These are phyloP conservation scores for Phalaenopsis hybrid DNA, from an alignment of 116 monocot genomes.

Conservation along the genomic window DNA sequence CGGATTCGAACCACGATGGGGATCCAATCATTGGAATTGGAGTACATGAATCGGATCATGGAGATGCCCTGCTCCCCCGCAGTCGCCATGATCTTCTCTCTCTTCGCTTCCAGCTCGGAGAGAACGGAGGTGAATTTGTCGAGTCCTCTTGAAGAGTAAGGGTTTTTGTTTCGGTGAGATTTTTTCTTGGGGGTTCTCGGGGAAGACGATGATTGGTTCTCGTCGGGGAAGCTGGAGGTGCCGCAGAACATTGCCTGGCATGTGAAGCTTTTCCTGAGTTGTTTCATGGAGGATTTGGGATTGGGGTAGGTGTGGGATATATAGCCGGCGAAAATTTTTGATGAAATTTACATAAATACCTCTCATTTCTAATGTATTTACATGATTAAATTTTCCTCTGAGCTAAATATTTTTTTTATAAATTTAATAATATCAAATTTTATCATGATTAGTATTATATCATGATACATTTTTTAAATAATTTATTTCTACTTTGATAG, in stretches of 20 bases:
- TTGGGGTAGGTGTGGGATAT: too few species aligned
- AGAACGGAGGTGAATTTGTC: slow-evolving; percentile 49
- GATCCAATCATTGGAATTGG: slow-evolving; percentile 29
- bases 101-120: slow-evolving; percentile 30
- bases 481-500: too few species aligned
- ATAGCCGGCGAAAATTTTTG: too few species aligned
- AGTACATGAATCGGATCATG: slow-evolving; percentile 35
- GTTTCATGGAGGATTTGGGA: too few species aligned
- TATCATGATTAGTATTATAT: too few species aligned
- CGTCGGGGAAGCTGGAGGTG: slow-evolving; percentile 17
- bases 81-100: slow-evolving; percentile 27
- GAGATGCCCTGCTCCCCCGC: slow-evolving; percentile 13
- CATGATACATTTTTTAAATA: too few species aligned
- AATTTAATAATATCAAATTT: too few species aligned
- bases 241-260: slow-evolving; percentile 24
- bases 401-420: too few species aligned
- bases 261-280: neutral
- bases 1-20: slow-evolving; percentile 30
- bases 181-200: neutral
- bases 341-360: too few species aligned
- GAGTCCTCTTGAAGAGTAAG: slow-evolving; percentile 35
- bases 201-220: neutral
- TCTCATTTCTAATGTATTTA: too few species aligned
- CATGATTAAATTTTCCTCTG: too few species aligned
- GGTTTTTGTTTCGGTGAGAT: slow-evolving; percentile 17